A percentile compares a stretch with the other conserved stretches of the same genome.
Evolutionary conservation across 1,284 basidiomycete species (phyloP).

Genomic region (Tetrapyrgos nigripes): DNA sequence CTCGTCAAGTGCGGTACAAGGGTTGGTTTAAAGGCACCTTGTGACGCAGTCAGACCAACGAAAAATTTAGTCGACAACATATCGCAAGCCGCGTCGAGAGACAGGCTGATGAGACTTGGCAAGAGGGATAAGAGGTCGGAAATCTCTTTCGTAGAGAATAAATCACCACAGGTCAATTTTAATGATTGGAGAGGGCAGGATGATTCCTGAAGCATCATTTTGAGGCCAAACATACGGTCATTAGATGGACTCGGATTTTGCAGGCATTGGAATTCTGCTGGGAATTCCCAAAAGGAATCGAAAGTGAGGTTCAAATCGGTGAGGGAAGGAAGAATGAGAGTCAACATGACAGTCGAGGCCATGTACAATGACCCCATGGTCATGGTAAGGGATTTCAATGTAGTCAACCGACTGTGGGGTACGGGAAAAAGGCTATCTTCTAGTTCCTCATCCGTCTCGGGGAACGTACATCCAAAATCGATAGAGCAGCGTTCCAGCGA

Average conservation of each 20-base stretch:
- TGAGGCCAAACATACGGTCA: no score
- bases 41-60: neutral
- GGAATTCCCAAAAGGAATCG: neutral
- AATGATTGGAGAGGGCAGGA: neutral
- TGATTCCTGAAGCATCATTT: neutral
- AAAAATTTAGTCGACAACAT: neutral
- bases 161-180: neutral
- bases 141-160: neutral
- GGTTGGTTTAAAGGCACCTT: no score
- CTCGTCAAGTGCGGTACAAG: neutral
- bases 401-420: neutral
- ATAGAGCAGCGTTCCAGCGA: neutral
- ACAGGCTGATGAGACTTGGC: neutral
- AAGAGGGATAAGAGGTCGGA: neutral
- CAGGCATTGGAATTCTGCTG: neutral
- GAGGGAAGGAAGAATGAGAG: neutral
- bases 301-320: neutral
- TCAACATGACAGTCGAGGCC: neutral
- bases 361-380: neutral
- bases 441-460: neutral
- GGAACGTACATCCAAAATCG: neutral
- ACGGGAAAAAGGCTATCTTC: no score
- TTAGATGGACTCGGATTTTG: no score
- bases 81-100: neutral
- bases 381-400: neutral